Percentiles rank a stretch among this genome's conserved stretches.
These are phyloP conservation scores for Stemphylium beticola DNA, from an alignment of 2,329 filamentous ascomycete genomes.

Conservation along the genomic window DNA sequence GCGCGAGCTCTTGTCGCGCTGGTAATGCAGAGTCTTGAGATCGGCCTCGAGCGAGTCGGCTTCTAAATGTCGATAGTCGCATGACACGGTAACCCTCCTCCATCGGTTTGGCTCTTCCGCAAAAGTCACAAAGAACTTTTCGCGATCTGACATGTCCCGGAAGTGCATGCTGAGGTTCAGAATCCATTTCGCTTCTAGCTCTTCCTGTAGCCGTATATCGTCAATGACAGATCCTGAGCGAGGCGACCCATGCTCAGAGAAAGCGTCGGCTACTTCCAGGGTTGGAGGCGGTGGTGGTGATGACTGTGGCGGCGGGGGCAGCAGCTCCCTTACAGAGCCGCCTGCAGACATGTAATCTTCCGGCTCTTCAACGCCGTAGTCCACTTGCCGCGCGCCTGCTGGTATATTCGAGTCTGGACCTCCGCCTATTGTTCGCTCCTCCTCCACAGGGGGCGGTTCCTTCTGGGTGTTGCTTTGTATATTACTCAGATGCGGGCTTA, in stretches of 20 bases:
- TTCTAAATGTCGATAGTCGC: constrained; percentile 85
- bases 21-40: constrained; percentile 76
- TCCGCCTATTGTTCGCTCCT: constrained; percentile 39
- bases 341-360: constrained; percentile 31
- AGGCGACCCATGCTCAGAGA: constrained; percentile 40
- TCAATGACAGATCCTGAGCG: constrained; percentile 51
- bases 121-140: constrained; percentile 98
- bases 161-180: constrained; percentile 99
- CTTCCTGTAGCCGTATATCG: constrained; percentile 72
- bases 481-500: constrained; percentile 39
- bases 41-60: constrained; percentile 85
- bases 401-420: constrained; percentile 39
- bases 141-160: constrained; percentile 85
- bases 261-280: constrained; percentile 35
- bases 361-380: constrained; percentile 36
- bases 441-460: constrained; percentile 17
- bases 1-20: constrained; percentile 88
- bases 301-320: not conserved
- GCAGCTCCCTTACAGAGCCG: not conserved
- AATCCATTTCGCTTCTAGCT: constrained; percentile 90
- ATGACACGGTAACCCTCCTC: constrained; percentile 88
- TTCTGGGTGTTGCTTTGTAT: constrained; percentile 30
- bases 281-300: not conserved
- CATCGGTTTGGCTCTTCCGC: constrained; percentile 79
- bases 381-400: constrained; percentile 44